Evolutionary conservation across 139 green algal genomes (phyloP), one percentile per base, ranked within the genome.

Genomic region (Chlorella sorokiniana): DNA sequence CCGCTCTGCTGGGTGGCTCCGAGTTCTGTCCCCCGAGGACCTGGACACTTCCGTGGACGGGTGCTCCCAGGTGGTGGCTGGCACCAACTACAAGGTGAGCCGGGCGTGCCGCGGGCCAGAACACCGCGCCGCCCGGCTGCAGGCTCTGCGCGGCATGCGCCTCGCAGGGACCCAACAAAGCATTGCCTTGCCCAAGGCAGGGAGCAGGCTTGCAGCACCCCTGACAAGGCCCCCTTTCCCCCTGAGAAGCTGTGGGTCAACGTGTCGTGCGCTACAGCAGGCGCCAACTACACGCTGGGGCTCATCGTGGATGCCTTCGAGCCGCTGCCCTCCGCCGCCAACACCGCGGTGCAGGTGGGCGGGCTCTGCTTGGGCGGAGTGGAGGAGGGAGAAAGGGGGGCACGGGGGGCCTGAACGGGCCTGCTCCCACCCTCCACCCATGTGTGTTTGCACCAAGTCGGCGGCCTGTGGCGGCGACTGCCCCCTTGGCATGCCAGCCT

Each of bases 241-340:
- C 56, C 56, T 65, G 56, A n/a, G n/a, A 16, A 65, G 56, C 56
- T 65, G 56, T 65, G 56, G 56, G 22, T 65, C 22, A 65, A 65
- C 56, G n/a, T 65, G 56, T 33, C 18, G 18, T 65, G 56, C 56
- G n/a, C 16, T n/a, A 22, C 22, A 10, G 56, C 18, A 10, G 56
- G n/a, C 56, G 22, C 6, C 56, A n/a, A 65, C 56, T 65, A 65
- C 56, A 65, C 56, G 22, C 18, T 65, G 16, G 56, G 56, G 6
- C 18, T 65, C 18, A 29, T 33, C 6, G 56, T 65, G 56, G 18
- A 65, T 6, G 56, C 56, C n/a, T 65, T 65, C 22, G 18, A 65
- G 56, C 56, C 56, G 10, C 56, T 65, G 56, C 56, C 56, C 56
- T 33, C 18, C 56, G 56, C 56, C 16, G 56, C 56, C 16, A n/a